These are phyloP conservation scores for Curvularia lunata DNA, from an alignment of 2,329 filamentous ascomycete species.

Conservation along the genomic window DNA sequence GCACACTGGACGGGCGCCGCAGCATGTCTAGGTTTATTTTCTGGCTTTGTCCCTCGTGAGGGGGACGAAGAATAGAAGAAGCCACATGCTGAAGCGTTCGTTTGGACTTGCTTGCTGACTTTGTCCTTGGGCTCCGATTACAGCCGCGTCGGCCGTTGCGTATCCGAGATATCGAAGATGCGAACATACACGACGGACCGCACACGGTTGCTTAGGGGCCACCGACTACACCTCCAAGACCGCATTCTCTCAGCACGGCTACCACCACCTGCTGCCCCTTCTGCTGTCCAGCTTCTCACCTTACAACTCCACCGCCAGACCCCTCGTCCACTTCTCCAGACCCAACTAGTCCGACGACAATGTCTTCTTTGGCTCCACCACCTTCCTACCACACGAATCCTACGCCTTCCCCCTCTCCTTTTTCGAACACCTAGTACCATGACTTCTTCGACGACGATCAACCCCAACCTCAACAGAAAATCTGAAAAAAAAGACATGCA, in stretches of 20 bases:
- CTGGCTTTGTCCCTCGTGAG: not conserved
- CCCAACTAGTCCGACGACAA: not conserved
- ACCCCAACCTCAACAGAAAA: too few relatives aligned
- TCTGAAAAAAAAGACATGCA: too few relatives aligned
- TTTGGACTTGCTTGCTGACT: slow-evolving; percentile 11
- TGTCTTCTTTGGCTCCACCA: not conserved
- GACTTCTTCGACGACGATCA: too few relatives aligned
- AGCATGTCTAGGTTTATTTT: slow-evolving; percentile 30
- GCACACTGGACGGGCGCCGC: slow-evolving; percentile 25
- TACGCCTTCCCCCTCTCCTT: too few relatives aligned
- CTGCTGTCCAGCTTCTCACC: too few relatives aligned
- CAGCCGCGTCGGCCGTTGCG: slow-evolving; percentile 2
- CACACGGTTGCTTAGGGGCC: slow-evolving; percentile 10
- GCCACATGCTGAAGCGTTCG: not conserved
- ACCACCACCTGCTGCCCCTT: too few relatives aligned
- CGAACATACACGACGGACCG: not conserved
- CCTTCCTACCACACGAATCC: not conserved
- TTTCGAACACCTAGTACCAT: too few relatives aligned
- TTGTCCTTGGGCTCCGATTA: not conserved
- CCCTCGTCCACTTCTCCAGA: not conserved
- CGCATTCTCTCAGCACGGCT: not conserved
- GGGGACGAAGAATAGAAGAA: not conserved
- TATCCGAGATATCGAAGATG: slow-evolving; percentile 4
- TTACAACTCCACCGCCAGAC: too few relatives aligned
- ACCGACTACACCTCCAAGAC: not conserved